These are phyloP conservation scores for Huntiella decipiens DNA, from an alignment of 2,329 filamentous ascomycete species.

Conservation along the genomic window DNA sequence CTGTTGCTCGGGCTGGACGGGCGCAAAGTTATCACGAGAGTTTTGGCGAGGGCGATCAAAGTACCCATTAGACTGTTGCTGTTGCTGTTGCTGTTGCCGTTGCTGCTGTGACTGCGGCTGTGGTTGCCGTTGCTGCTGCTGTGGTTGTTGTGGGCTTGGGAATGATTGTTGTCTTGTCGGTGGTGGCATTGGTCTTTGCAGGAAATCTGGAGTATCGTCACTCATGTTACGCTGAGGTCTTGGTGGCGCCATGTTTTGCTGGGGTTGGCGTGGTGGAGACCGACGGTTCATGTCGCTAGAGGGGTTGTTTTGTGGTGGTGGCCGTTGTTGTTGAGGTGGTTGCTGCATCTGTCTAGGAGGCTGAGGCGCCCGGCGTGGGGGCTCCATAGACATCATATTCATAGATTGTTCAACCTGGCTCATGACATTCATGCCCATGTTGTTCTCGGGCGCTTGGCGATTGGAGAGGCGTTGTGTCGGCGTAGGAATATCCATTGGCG, in stretches of 20 bases:
- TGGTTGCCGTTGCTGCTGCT: not conserved
- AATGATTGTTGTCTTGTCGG: too few relatives aligned
- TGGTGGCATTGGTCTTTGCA: constrained; percentile 2
- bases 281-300: not conserved
- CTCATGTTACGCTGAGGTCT: not conserved
- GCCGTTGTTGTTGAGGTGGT: not conserved
- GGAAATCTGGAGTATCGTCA: not conserved
- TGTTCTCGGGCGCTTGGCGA: not conserved
- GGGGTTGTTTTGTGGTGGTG: not conserved
- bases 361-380: not conserved
- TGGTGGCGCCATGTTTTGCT: constrained; percentile 1
- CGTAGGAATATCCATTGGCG: not conserved
- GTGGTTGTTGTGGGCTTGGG: not conserved
- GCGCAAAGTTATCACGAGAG: constrained; percentile 4
- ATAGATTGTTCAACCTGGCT: constrained; percentile 9
- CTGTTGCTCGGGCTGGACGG: constrained; percentile 3
- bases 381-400: constrained; percentile 6
- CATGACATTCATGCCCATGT: constrained; percentile 6
- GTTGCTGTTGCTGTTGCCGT: not conserved
- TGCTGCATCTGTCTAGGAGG: constrained; percentile 1
- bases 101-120: not conserved
- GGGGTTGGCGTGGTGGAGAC: constrained; percentile 3
- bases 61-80: not conserved
- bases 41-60: not conserved
- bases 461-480: not conserved